Evolutionary conservation across 306 rosid species (phyloP).

Genomic region (Boehmeria nivea): DNA sequence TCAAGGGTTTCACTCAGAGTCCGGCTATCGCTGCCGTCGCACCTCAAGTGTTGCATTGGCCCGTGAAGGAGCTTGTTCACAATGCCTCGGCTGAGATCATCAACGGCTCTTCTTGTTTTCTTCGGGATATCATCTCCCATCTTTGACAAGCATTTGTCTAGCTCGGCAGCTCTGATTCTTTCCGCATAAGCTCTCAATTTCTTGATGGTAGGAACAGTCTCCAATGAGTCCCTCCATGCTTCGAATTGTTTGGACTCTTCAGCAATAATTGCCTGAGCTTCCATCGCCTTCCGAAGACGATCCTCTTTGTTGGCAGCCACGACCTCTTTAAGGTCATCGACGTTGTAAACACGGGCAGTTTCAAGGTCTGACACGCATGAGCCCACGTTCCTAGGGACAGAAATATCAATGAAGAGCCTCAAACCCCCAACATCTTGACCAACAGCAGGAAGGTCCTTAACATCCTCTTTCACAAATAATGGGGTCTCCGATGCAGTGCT

Average conservation of each 20-base stretch:
- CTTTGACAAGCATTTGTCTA: constrained; percentile 88
- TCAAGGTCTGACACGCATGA: constrained; percentile 78
- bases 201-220: constrained; percentile 97
- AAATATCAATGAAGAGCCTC: constrained; percentile 78
- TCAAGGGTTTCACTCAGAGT: constrained; percentile 88
- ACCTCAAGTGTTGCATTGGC: constrained; percentile 97
- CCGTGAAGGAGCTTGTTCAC: constrained; percentile 97
- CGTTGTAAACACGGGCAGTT: constrained; percentile 61
- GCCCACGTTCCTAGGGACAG: constrained; percentile 88
- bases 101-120: constrained; percentile 86
- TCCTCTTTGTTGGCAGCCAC: constrained; percentile 99
- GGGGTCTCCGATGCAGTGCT: constrained; percentile 94
- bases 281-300: constrained; percentile 84
- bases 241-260: constrained; percentile 94
- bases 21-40: constrained; percentile 92
- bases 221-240: constrained; percentile 98
- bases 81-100: constrained; percentile 95
- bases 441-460: constrained; percentile 64
- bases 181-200: constrained; percentile 94
- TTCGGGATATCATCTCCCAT: constrained; percentile 93
- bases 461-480: constrained; percentile 64
- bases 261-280: constrained; percentile 78
- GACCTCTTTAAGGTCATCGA: constrained; percentile 94
- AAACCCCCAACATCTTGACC: constrained; percentile 58
- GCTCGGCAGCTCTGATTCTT: constrained; percentile 85